phyloP scores from a whole-genome alignment of 2,329 filamentous ascomycete genomes.

The Annulohypoxylon truncatum region DNA sequence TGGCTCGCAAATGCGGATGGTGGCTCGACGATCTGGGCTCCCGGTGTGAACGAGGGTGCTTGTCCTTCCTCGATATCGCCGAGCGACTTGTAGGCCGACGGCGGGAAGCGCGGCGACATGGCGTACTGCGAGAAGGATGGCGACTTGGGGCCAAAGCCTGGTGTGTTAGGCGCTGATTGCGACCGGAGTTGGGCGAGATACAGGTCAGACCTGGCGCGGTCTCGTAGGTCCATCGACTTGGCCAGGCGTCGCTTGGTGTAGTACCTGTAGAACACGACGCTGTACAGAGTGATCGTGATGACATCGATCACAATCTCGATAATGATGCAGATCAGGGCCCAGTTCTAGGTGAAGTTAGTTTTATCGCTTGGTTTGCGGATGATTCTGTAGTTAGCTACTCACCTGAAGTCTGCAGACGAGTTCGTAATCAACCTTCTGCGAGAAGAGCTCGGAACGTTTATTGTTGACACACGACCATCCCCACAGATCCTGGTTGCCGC shows the following conservation, averaged over 20 bases:
- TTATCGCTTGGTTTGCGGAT: neutral
- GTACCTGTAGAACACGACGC: constrained; percentile 95
- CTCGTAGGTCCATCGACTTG: constrained; percentile 96
- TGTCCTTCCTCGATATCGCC: constrained; percentile 57
- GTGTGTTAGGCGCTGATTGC: constrained; percentile 95
- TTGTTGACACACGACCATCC: constrained; percentile 98
- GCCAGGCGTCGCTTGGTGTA: constrained; percentile 94
- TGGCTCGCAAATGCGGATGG: constrained; percentile 68
- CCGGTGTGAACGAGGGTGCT: constrained; percentile 63
- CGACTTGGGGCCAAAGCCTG: constrained; percentile 81
- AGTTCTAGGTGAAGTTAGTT: constrained; percentile 72
- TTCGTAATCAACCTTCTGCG: constrained; percentile 84
- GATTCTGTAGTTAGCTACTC: constrained; percentile 49
- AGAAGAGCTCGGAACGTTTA: constrained; percentile 79
- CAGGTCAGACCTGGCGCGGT: constrained; percentile 92
- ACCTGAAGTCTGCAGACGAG: constrained; percentile 91
- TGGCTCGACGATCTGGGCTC: constrained; percentile 66
- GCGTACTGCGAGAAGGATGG: constrained; percentile 66
- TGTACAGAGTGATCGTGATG: constrained; percentile 92
- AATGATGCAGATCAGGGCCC: constrained; percentile 94
- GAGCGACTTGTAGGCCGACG: constrained; percentile 65
- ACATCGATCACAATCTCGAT: constrained; percentile 95
- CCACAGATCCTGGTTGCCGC: constrained; percentile 90
- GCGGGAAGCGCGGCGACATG: constrained; percentile 71
- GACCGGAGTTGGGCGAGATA: constrained; percentile 87